These are phyloP conservation scores for Schizonepeta tenuifolia DNA, from an alignment of 257 asterid genomes.

Conservation along the genomic window DNA sequence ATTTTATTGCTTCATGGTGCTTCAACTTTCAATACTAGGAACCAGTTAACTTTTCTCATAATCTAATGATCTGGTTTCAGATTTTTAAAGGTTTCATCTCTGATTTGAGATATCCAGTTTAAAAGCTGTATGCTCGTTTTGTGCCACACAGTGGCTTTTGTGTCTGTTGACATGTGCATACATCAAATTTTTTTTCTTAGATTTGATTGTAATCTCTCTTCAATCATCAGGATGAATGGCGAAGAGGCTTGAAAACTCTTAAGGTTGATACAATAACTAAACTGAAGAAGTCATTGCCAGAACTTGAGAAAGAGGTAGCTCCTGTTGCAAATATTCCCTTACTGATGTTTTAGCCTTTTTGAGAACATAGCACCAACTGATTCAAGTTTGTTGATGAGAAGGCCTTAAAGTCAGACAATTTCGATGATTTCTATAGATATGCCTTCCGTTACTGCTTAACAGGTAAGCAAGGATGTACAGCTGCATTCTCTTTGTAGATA, in stretches of 20 bases:
- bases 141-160: background rate
- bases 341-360: conserved; percentile 26
- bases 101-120: background rate
- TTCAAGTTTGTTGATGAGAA: conserved; percentile 29
- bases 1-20: conserved; percentile 18
- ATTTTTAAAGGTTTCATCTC: conserved; percentile 17
- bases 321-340: background rate
- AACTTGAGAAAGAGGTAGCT: conserved; percentile 77
- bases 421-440: conserved; percentile 64
- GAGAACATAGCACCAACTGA: conserved; percentile 24
- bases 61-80: conserved; percentile 1
- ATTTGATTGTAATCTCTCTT: background rate
- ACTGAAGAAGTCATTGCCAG: conserved; percentile 81
- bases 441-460: conserved; percentile 74
- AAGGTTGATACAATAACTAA: conserved; percentile 64
- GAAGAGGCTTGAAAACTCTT: conserved; percentile 79
- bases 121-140: background rate
- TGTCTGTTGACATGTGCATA: background rate
- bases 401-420: conserved; percentile 58
- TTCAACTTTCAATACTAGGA: conserved; percentile 8
- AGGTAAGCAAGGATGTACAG: conserved; percentile 43
- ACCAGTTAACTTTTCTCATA: background rate
- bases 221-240: conserved; percentile 79
- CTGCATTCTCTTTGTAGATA: conserved; percentile 7
- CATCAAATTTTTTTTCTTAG: background rate